Base-by-base conservation (phyloP, 495 filamentous ascomycete genomes). In the Rusavskia elegans region DNA sequence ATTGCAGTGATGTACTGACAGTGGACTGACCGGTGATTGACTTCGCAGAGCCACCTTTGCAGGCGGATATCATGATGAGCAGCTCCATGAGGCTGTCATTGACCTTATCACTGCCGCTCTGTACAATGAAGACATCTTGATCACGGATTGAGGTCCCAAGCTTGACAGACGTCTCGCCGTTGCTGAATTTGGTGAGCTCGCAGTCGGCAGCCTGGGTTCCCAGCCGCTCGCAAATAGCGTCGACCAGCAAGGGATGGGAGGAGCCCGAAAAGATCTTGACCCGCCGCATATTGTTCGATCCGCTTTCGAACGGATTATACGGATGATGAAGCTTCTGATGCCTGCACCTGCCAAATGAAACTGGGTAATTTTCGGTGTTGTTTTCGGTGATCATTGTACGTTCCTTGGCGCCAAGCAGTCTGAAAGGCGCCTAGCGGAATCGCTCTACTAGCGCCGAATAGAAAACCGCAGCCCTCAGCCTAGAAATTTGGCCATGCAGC, bases 21-120 rank as follows among this genome's bases (percentile, higher is more conserved):
- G 48, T 19, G 16, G 48, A 66, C 80, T 58, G 74, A 94, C 90
- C 90, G 61, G 92, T 98, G 68, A 98, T 89, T 58, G 90, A 94
- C 72, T 89, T 94, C 49, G 93, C 86, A 39, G 93, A 97, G 52
- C 89, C 90, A 63, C 92, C 88, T 65, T 95, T 98, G 75, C 92
- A 97, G 49, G 92, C 92, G 53, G 87, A 90, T 60, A 97, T 95
- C 84, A 98, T 89, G 67, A 98, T 96, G 61, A 97, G 79, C 53
- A 98, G 75, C 74, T 98, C 92, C 85, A 98, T 95, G 61, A 98
- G 85, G 57, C 85, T 90, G 69, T 98, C 93, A 69, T 98, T 98
- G 75, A 95, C 93, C 77, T 85, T 89, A 60, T 78, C 74, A 67
- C 93, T 96, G 50, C 92, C 92, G 58, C 90, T 96, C 75, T 98